Base-by-base conservation (phyloP, 1,284 basidiomycete species). In the Puccinia polysora region DNA sequence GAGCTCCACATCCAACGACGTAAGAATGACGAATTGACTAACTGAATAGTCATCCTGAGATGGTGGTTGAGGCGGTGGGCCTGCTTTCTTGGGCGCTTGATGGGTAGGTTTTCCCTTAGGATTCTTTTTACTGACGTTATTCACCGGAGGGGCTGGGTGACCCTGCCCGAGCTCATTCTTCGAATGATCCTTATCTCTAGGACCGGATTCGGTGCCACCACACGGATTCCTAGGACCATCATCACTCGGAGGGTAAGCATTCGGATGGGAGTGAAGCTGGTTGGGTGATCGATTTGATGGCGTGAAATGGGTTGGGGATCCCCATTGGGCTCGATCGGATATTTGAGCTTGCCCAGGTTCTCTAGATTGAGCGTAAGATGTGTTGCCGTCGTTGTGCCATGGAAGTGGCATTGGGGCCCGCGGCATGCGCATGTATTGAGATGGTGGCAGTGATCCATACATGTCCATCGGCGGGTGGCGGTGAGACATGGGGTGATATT, bases 61-160 rank as follows among this genome's bases (percentile, higher is more conserved):
- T n/a, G n/a, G 23, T 28, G 58, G 36, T 60, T 43, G 58, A 12
- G 56, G 56, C 38, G 56, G 56, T 23, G 56, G 55, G 55, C 55
- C 55, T 20, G 36, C 58, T 45, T 60, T 60, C 58, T 60, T 60
- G 23, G 58, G 30, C 15, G 36, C 2, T 38, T 60, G 58, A 60
- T 60, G 40, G 20, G 10, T 10, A 50, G n/a, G 4, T 20, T 60
- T 43, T 2, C 58, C 58, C 23, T 60, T 60, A 1, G 58, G 10
- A 25, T 60, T 60, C 38, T 20, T 15, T 18, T 25, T 45, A 30
- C 30, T 40, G n/a, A 43, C 45, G 40, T 5, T 10, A 15, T 60
- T 43, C 1, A 28, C 45, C 58, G 40, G 58, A 30, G 58, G 12
- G 38, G 38, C 58, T 45, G 40, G 58, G 38, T n/a, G n/a, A n/a